Percentiles rank a stretch among this genome's conserved stretches.
Evolutionary conservation across 2,329 filamentous ascomycete species (phyloP).

Genomic region (Penicillium capsulatum): DNA sequence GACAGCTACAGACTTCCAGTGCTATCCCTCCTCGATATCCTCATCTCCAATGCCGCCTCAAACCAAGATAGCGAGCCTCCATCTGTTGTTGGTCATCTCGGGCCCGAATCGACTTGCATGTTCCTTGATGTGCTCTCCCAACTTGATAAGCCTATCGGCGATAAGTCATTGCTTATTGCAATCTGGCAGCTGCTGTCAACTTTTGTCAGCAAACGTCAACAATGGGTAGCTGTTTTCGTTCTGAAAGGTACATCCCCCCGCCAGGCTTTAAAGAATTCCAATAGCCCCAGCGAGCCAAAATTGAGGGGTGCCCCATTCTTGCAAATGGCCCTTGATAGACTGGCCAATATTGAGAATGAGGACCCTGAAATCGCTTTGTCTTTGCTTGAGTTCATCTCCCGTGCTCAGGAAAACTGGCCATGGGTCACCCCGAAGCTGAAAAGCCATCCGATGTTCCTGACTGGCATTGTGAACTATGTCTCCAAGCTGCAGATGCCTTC

Average conservation of each 20-base stretch:
- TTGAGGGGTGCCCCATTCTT: slow-evolving; percentile 64
- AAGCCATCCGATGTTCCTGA: slow-evolving; percentile 68
- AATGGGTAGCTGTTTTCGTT: slow-evolving; percentile 92
- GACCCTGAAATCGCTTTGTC: slow-evolving; percentile 64
- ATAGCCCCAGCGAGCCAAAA: slow-evolving; percentile 47
- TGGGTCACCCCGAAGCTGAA: slow-evolving; percentile 83
- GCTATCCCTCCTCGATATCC: slow-evolving; percentile 65
- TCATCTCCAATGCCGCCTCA: slow-evolving; percentile 67
- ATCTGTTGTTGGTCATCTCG: slow-evolving; percentile 89
- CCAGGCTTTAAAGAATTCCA: slow-evolving; percentile 58
- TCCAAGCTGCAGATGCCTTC: slow-evolving; percentile 55
- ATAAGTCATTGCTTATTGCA: slow-evolving; percentile 59
- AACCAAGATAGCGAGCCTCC: slow-evolving; percentile 67
- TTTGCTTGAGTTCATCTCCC: slow-evolving; percentile 80
- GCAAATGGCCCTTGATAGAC: slow-evolving; percentile 64
- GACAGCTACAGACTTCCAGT: slow-evolving; percentile 63
- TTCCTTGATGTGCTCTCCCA: slow-evolving; percentile 75
- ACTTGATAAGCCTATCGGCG: slow-evolving; percentile 69
- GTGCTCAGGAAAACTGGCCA: slow-evolving; percentile 90
- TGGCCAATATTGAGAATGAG: slow-evolving; percentile 62
- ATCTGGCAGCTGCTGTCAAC: slow-evolving; percentile 85
- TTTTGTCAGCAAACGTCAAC: slow-evolving; percentile 82
- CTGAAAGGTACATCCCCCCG: slow-evolving; percentile 83
- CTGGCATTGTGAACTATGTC: slow-evolving; percentile 67
- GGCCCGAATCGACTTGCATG: slow-evolving; percentile 73